A percentile compares a stretch with the other conserved stretches of the same genome.
Evolutionary conservation across 2,329 filamentous ascomycete species (phyloP).

Genomic region (Orbilia blumenaviensis): DNA sequence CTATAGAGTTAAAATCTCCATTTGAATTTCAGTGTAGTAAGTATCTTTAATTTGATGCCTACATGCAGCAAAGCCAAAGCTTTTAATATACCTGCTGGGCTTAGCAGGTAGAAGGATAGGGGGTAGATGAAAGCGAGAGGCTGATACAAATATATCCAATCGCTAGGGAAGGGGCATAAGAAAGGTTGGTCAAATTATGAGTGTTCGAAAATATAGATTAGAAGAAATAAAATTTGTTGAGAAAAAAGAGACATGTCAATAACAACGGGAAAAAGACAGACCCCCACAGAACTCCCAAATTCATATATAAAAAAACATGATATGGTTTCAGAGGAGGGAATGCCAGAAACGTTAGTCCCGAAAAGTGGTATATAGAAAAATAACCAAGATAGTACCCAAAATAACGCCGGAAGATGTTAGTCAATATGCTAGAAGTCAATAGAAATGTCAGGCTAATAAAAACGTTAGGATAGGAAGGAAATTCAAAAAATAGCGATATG

Average conservation of each 20-base stretch:
- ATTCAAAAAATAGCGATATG: background rate
- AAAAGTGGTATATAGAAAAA: slow-evolving; percentile 19
- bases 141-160: slow-evolving; percentile 4
- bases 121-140: slow-evolving; percentile 17
- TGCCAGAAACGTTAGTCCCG: background rate
- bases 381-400: background rate
- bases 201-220: background rate
- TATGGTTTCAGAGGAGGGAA: background rate
- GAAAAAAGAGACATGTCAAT: background rate
- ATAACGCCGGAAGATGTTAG: slow-evolving; percentile 15
- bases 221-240: too few species aligned
- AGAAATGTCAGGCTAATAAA: slow-evolving; percentile 9
- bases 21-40: too few species aligned
- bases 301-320: background rate
- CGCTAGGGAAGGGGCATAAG: background rate
- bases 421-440: background rate
- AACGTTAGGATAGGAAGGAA: background rate
- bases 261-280: background rate
- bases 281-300: background rate
- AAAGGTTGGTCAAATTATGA: background rate
- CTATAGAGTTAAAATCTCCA: too few species aligned
- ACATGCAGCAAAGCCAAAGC: background rate
- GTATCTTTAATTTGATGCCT: background rate
- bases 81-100: too few species aligned
- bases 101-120: background rate